Evolutionary conservation across 805 yeast species (phyloP).

Genomic region (Ogataea angusta): DNA sequence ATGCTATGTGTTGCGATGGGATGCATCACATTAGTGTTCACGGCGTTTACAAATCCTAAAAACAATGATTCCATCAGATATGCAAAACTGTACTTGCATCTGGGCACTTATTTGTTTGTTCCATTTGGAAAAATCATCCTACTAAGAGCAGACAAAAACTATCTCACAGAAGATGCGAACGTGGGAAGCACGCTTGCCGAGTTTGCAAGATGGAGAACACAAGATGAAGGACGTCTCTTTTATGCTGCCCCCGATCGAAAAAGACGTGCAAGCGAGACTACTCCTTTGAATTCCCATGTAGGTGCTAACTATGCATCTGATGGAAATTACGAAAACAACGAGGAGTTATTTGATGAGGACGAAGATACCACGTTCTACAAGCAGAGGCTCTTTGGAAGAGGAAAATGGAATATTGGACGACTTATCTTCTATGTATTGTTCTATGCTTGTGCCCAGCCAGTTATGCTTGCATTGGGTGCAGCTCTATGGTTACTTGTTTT

Average conservation of each 20-base stretch:
- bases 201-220: conserved; percentile 84
- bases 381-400: conserved; percentile 78
- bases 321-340: conserved; percentile 1
- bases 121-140: conserved; percentile 93
- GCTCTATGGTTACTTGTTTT: conserved; percentile 81
- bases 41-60: conserved; percentile 43
- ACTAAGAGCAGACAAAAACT: conserved; percentile 72
- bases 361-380: conserved; percentile 29
- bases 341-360: conserved; percentile 22
- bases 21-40: conserved; percentile 41
- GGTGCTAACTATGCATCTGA: background rate
- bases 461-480: conserved; percentile 50
- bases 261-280: conserved; percentile 16
- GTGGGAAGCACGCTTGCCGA: conserved; percentile 85
- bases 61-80: conserved; percentile 54
- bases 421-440: conserved; percentile 69
- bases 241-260: conserved; percentile 58
- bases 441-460: conserved; percentile 68
- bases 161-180: conserved; percentile 80
- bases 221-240: conserved; percentile 72
- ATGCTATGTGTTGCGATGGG: conserved; percentile 51
- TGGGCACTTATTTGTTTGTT: conserved; percentile 68
- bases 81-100: conserved; percentile 52
- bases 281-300: conserved; percentile 15
- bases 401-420: conserved; percentile 85